Percentiles rank a stretch among this genome's conserved stretches.
These are phyloP conservation scores for Nitzschia sp. DNA, from an alignment of 108 stramenopile genomes.

Conservation along the genomic window DNA sequence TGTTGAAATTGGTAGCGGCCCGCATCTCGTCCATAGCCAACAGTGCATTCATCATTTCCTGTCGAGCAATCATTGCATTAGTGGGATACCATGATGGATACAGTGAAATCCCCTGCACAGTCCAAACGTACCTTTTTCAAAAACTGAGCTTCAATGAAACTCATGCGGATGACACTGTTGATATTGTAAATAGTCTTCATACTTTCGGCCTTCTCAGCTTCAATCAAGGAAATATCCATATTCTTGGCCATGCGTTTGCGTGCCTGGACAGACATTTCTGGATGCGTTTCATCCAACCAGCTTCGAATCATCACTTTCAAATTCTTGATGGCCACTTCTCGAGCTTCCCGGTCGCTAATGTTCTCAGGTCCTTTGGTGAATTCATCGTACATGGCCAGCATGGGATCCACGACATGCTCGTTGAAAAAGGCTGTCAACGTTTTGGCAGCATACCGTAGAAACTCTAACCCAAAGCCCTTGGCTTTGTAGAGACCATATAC, in stretches of 20 bases:
- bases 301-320: slow-evolving; percentile 83
- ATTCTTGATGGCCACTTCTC: slow-evolving; percentile 62
- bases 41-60: slow-evolving; percentile 88
- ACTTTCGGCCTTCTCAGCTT: slow-evolving; percentile 69
- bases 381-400: slow-evolving; percentile 65
- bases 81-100: neutral
- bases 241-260: slow-evolving; percentile 45
- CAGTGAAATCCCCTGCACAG: neutral
- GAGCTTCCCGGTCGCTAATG: slow-evolving; percentile 76
- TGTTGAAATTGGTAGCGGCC: slow-evolving; percentile 85
- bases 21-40: slow-evolving; percentile 85
- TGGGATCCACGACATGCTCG: slow-evolving; percentile 69
- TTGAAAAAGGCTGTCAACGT: slow-evolving; percentile 52
- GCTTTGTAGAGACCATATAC: slow-evolving; percentile 47
- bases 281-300: slow-evolving; percentile 85
- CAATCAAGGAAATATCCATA: slow-evolving; percentile 86
- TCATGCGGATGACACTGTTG: slow-evolving; percentile 77
- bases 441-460: slow-evolving; percentile 32
- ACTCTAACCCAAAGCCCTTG: slow-evolving; percentile 40
- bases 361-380: slow-evolving; percentile 60
- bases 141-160: slow-evolving; percentile 90
- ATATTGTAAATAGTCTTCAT: slow-evolving; percentile 81
- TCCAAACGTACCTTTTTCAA: slow-evolving; percentile 73
- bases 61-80: neutral
- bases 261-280: slow-evolving; percentile 66